Conservation (phyloP, 148 eudicot genomes). For the Selenicereus undatus region DNA sequence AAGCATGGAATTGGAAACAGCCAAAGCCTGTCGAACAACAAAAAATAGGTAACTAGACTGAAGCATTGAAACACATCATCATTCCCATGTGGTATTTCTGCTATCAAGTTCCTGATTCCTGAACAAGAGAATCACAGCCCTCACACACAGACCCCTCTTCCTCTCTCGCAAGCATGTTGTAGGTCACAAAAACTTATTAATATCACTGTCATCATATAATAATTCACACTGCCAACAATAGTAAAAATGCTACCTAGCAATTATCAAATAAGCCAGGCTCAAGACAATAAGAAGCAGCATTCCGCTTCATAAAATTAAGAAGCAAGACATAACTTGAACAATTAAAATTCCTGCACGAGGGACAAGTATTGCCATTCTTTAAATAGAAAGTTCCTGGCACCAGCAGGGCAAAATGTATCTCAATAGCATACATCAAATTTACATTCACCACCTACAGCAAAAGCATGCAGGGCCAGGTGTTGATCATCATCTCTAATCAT, state of each 20-base stretch:
- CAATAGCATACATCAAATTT: neutral
- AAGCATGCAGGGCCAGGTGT: neutral
- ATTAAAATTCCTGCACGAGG: neutral
- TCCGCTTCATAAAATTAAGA: neutral
- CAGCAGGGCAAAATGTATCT: neutral
- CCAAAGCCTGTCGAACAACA: neutral
- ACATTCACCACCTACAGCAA: neutral
- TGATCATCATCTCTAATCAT: neutral
- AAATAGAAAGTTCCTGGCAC: neutral
- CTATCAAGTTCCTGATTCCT: too few relatives aligned
- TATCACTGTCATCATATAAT: neutral
- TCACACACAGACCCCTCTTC: neutral
- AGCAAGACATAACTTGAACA: neutral
- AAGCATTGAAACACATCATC: neutral
- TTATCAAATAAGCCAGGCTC: neutral
- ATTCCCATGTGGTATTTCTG: neutral
- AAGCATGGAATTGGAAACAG: neutral
- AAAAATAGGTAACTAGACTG: neutral
- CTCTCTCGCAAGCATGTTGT: neutral
- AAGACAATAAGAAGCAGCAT: neutral
- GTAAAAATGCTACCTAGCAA: too few relatives aligned
- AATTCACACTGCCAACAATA: too few relatives aligned
- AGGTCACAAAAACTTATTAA: neutral
- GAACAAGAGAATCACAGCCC: too few relatives aligned
- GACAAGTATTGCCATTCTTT: neutral